Evolutionary conservation across 352 stramenopile species (phyloP), one percentile per base, ranked within the genome.

Genomic region (Phytophthora melonis): DNA sequence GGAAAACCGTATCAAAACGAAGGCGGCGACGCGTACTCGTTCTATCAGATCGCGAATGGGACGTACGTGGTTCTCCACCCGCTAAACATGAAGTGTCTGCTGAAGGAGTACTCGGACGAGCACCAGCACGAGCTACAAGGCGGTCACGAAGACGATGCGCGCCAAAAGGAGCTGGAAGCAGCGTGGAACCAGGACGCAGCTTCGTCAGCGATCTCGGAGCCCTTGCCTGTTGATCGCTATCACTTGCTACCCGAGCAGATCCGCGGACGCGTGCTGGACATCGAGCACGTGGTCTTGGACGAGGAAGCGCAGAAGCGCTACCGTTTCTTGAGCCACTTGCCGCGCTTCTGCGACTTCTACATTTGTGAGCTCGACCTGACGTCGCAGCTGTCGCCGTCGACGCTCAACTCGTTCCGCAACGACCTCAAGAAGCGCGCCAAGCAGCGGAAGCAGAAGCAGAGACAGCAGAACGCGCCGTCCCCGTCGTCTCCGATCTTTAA

Each of bases 31-130:
- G 27, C 79, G 63, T 98, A 95, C 56, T 92, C 82, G 50, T 98
- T 97, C 56, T 97, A 97, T 55, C 92, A 98, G 63, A 88, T 94
- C 19, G 67, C 76, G 11, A 88, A 97, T 63, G 92, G 92, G 8
- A 93, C 91, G 58, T 94, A 94, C 56, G 92, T 95, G n/a, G 83
- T 97, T 62, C 75, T 98, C 13, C 92, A 98, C 63, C 88, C 92
- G 16, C 77, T 98, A 27, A 97, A 93, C 63, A 95, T 98, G 90
- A 93, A 95, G 56, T 96, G 90, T 62, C 63, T 98, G 55, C 65
- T 94, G 32, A 93, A 90, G 49, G 92, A 97, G 57, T 93, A 83
- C 50, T 77, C 80, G 3, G 70, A 74, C 1, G 67, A 89, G 45
- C 71, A 78, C n/a, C 63, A 79, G 21, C 66, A 75, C 1, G 61